A percentile compares a stretch with the other conserved stretches of the same genome.
phyloP scores from a whole-genome alignment of 139 green algal genomes.

The Closterium sp. region DNA sequence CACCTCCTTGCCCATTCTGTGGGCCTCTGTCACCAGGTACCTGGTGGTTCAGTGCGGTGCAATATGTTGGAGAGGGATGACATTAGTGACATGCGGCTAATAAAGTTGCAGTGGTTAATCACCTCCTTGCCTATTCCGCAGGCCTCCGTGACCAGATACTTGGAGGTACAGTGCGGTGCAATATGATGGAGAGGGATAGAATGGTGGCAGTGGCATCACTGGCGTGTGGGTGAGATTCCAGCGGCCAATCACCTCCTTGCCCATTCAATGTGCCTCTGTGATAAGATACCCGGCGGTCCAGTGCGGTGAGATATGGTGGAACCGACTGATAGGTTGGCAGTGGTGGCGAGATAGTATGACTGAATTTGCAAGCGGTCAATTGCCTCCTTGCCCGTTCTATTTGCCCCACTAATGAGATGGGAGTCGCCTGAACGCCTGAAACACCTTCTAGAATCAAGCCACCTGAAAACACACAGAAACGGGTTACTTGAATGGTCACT shows the following conservation, averaged over 20 bases:
- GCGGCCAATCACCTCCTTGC: conserved; percentile 90
- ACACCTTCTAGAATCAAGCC: no score
- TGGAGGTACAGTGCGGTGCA: not conserved
- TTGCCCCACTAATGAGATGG: not conserved
- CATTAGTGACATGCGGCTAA: no score
- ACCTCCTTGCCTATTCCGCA: conserved; percentile 71
- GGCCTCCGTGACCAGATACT: conserved; percentile 75
- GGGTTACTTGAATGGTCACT: no score
- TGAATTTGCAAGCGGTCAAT: no score
- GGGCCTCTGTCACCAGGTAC: conserved; percentile 75
- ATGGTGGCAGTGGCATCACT: conserved; percentile 22
- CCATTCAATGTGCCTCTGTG: conserved; percentile 61
- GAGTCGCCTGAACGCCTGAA: no score
- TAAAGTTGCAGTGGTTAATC: conserved; percentile 98
- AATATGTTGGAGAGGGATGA: not conserved
- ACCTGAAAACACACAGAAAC: not conserved
- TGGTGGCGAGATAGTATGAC: no score
- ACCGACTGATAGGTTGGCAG: no score
- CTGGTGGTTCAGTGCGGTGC: not conserved
- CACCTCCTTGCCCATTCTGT: no score
- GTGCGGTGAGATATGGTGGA: no score
- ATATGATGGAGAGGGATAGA: not conserved
- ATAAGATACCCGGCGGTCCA: no score
- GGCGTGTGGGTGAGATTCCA: conserved; percentile 80
- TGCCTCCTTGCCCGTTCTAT: no score